phyloP scores from a whole-genome alignment of 352 stramenopile genomes.

The Globisporangium mamillatum region DNA sequence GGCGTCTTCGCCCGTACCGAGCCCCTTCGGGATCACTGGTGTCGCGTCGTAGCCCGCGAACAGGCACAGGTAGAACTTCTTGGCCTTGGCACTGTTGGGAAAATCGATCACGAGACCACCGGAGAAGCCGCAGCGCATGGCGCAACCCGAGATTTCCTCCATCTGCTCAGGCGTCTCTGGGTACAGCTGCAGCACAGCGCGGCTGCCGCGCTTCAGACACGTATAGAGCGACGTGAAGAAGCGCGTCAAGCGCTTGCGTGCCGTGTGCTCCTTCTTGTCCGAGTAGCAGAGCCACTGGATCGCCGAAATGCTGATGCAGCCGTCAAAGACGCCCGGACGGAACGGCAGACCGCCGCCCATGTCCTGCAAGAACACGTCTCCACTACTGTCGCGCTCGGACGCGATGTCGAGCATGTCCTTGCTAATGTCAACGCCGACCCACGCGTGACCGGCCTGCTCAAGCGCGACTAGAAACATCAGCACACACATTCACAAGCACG shows the following conservation, averaged over 20 bases:
- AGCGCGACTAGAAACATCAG: conserved; percentile 56
- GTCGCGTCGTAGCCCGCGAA: conserved; percentile 92
- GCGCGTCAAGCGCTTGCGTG: conserved; percentile 90
- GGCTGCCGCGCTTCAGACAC: conserved; percentile 78
- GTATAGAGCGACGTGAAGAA: conserved; percentile 97
- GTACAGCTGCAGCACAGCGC: conserved; percentile 99
- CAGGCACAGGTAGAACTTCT: conserved; percentile 99
- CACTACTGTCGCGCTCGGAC: conserved; percentile 89
- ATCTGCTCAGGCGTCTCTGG: conserved; percentile 97
- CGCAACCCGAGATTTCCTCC: conserved; percentile 89
- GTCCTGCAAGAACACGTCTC: conserved; percentile 91
- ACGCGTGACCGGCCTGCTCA: conserved; percentile 93
- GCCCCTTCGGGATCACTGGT: conserved; percentile 78
- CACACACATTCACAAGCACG: background rate
- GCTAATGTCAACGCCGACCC: conserved; percentile 97
- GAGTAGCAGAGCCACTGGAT: conserved; percentile 99
- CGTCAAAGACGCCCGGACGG: conserved; percentile 97
- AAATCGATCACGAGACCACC: conserved; percentile 99
- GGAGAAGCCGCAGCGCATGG: conserved; percentile 90
- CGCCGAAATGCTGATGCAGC: conserved; percentile 99
- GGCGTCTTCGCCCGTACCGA: conserved; percentile 55
- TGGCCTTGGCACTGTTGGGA: conserved; percentile 98
- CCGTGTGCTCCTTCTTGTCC: conserved; percentile 95
- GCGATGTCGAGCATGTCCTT: conserved; percentile 99
- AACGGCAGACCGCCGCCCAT: conserved; percentile 99